These are phyloP conservation scores for Neurospora sp. DNA, from an alignment of 495 filamentous ascomycete genomes.

Conservation along the genomic window DNA sequence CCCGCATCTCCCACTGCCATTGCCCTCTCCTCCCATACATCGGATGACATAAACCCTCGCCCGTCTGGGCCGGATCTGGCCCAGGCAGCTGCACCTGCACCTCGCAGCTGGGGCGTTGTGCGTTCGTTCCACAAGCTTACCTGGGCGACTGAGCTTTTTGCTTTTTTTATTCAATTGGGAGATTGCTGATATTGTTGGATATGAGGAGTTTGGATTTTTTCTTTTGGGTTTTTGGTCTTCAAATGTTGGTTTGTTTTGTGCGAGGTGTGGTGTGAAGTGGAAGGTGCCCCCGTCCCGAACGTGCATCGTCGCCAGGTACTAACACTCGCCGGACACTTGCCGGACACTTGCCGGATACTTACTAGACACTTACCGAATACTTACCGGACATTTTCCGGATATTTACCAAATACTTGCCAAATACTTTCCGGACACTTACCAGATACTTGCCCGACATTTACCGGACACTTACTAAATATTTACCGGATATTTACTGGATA, in stretches of 20 bases:
- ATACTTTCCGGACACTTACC: neutral
- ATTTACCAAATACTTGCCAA: neutral
- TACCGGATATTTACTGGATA: too few relatives aligned
- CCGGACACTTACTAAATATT: too few relatives aligned
- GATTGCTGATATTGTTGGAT: fast-evolving
- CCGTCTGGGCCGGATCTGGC: too few relatives aligned
- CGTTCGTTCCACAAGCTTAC: neutral
- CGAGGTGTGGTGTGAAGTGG: neutral
- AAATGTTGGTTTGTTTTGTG: neutral
- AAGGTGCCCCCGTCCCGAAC: neutral
- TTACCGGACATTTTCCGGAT: neutral
- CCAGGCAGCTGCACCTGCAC: neutral
- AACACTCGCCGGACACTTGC: neutral
- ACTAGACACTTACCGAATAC: too few relatives aligned
- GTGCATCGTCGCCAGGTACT: neutral
- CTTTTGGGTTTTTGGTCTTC: neutral
- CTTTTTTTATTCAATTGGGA: neutral
- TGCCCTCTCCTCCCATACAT: too few relatives aligned
- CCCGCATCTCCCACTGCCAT: too few relatives aligned
- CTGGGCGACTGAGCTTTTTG: neutral
- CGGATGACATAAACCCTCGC: too few relatives aligned
- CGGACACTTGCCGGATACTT: neutral
- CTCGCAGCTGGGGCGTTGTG: neutral
- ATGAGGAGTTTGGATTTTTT: neutral
- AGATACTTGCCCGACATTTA: neutral